A percentile compares a stretch with the other conserved stretches of the same genome.
These are phyloP conservation scores for Mayamaea pseudoterrestris DNA, from an alignment of 108 stramenopile genomes.

Conservation along the genomic window DNA sequence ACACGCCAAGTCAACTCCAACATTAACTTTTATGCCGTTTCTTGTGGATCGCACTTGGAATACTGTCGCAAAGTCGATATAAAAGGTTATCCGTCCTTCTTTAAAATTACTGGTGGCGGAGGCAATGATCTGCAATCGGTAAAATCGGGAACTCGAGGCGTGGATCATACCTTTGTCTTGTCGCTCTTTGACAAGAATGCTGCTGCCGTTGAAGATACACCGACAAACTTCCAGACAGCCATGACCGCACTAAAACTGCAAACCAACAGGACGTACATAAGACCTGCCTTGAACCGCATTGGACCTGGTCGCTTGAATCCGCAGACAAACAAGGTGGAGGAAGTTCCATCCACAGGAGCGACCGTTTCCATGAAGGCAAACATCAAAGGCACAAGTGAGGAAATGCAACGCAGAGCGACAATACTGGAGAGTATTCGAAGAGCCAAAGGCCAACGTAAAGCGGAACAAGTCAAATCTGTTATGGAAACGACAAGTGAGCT, in stretches of 20 bases:
- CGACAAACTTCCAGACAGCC: not conserved
- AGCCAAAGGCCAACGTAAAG: conserved; percentile 7
- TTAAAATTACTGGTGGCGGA: too few relatives aligned
- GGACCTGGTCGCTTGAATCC: not conserved
- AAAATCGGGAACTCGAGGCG: too few relatives aligned
- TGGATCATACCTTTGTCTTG: too few relatives aligned
- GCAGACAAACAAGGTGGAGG: not conserved
- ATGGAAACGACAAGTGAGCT: not conserved
- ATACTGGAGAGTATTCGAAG: conserved; percentile 1
- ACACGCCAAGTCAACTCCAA: conserved; percentile 7
- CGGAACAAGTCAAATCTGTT: conserved; percentile 2
- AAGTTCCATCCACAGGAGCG: too few relatives aligned
- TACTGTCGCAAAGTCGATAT: too few relatives aligned
- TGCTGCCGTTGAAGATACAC: not conserved
- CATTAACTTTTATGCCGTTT: conserved; percentile 28
- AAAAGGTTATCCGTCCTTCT: too few relatives aligned
- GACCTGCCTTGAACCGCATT: not conserved
- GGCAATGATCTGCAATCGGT: too few relatives aligned
- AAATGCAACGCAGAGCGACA: conserved; percentile 3
- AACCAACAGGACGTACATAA: not conserved
- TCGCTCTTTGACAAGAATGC: not conserved
- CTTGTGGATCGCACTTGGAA: conserved; percentile 16
- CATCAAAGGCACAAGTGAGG: conserved; percentile 25
- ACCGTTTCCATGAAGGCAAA: conserved; percentile 23
- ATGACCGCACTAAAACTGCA: not conserved